Evolutionary conservation across 495 filamentous ascomycete species (phyloP).

Genomic region (Talaromyces thailandensis): DNA sequence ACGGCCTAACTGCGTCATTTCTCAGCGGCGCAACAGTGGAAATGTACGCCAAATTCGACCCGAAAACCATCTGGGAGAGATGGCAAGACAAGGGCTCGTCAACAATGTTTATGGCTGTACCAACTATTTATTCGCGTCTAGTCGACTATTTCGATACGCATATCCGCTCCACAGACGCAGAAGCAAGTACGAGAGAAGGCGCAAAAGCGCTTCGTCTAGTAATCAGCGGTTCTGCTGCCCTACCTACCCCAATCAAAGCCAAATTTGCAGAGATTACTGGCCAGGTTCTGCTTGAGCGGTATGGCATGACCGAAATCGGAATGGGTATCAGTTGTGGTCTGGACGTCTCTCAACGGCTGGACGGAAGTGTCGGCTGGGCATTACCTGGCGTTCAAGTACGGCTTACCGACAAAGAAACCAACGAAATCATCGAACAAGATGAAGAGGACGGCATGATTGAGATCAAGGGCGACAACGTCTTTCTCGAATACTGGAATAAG

Average conservation of each 20-base stretch:
- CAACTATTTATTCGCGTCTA: constrained; percentile 37
- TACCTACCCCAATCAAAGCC: constrained; percentile 33
- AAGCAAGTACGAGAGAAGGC: constrained; percentile 21
- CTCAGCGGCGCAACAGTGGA: constrained; percentile 32
- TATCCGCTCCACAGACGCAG: constrained; percentile 29
- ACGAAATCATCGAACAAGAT: constrained; percentile 17
- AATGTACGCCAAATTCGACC: constrained; percentile 38
- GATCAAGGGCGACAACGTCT: constrained; percentile 35
- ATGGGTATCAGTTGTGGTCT: constrained; percentile 37
- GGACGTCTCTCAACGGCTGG: constrained; percentile 24
- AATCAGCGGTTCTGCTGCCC: constrained; percentile 34
- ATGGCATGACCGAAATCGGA: constrained; percentile 40
- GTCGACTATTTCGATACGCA: constrained; percentile 36
- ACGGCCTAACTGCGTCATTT: constrained; percentile 29
- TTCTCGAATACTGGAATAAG: constrained; percentile 35
- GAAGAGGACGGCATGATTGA: constrained; percentile 39
- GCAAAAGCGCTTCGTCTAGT: constrained; percentile 28
- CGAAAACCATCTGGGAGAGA: constrained; percentile 31
- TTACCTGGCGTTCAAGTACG: constrained; percentile 35
- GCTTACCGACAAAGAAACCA: constrained; percentile 31
- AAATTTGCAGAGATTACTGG: constrained; percentile 33
- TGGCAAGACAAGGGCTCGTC: constrained; percentile 30
- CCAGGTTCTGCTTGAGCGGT: constrained; percentile 33
- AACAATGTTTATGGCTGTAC: constrained; percentile 38
- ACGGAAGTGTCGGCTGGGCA: constrained; percentile 39